A percentile compares a stretch with the other conserved stretches of the same genome.
phyloP scores from a whole-genome alignment of 805 yeast genomes.

The Tetrapisispora nanseiensis region DNA sequence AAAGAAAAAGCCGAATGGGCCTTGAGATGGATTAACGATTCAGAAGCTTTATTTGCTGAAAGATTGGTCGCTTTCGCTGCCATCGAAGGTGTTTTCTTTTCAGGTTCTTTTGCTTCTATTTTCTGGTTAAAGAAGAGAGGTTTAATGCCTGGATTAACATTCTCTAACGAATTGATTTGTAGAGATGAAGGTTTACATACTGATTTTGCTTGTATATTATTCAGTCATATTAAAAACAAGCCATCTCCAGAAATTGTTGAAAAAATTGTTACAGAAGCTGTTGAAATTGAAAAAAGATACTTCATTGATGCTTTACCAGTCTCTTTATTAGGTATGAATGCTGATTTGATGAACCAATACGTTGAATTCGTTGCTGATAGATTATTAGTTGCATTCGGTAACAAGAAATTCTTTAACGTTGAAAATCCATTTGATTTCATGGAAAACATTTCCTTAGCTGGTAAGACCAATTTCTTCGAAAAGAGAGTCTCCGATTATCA shows the following conservation, averaged over 20 bases:
- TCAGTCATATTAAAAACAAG: slow-evolving; percentile 84
- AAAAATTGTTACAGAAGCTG: slow-evolving; percentile 90
- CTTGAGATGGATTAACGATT: slow-evolving; percentile 87
- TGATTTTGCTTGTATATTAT: slow-evolving; percentile 92
- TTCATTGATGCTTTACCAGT: slow-evolving; percentile 93
- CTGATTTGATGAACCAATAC: slow-evolving; percentile 90
- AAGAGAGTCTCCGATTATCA: slow-evolving; percentile 98
- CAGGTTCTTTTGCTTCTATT: slow-evolving; percentile 96
- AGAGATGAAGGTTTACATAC: slow-evolving; percentile 99
- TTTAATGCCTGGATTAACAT: slow-evolving; percentile 96
- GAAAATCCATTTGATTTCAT: slow-evolving; percentile 95
- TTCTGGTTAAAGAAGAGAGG: slow-evolving; percentile 99
- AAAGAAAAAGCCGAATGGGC: slow-evolving; percentile 99
- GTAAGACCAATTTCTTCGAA: slow-evolving; percentile 98
- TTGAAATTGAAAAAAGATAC: slow-evolving; percentile 84
- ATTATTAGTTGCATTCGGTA: slow-evolving; percentile 82
- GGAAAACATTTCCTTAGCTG: slow-evolving; percentile 97
- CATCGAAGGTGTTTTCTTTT: slow-evolving; percentile 96
- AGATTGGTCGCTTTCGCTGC: slow-evolving; percentile 97
- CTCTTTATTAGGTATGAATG: slow-evolving; percentile 89
- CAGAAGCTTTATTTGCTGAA: slow-evolving; percentile 84
- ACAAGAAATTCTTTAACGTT: slow-evolving; percentile 76
- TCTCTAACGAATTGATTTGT: slow-evolving; percentile 93
- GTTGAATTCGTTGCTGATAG: slow-evolving; percentile 97
- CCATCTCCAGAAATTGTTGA: slow-evolving; percentile 73